These are phyloP conservation scores for Fusarium coffeatum DNA, from an alignment of 2,329 filamentous ascomycete genomes.

Conservation along the genomic window DNA sequence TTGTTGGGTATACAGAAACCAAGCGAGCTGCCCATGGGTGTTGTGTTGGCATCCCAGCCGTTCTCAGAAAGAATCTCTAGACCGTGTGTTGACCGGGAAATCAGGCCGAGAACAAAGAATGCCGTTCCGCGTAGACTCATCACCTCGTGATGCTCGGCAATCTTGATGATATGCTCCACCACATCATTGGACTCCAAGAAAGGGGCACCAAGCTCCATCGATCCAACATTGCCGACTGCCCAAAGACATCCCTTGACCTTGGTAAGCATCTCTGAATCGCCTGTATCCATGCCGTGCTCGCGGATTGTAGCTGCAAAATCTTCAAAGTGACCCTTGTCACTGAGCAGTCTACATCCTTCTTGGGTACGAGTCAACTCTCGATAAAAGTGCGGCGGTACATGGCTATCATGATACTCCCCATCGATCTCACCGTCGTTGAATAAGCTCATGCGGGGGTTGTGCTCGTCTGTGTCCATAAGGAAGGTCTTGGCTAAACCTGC, in stretches of 20 bases:
- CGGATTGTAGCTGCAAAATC: conserved; percentile 91
- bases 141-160: conserved; percentile 88
- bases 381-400: conserved; percentile 97
- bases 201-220: conserved; percentile 95
- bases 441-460: conserved; percentile 66
- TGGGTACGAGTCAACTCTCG: conserved; percentile 91
- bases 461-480: conserved; percentile 70
- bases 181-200: conserved; percentile 93
- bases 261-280: conserved; percentile 85
- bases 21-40: conserved; percentile 81
- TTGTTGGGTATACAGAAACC: conserved; percentile 88
- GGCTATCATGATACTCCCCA: conserved; percentile 68
- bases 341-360: conserved; percentile 89
- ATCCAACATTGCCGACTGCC: conserved; percentile 98
- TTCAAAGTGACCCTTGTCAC: conserved; percentile 94
- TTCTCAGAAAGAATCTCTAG: conserved; percentile 89
- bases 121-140: conserved; percentile 95
- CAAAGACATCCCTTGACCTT: conserved; percentile 98
- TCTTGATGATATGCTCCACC: conserved; percentile 85
- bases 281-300: conserved; percentile 85
- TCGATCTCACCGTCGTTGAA: conserved; percentile 69
- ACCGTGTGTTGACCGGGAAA: conserved; percentile 91
- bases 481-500: conserved; percentile 93
- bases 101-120: conserved; percentile 93
- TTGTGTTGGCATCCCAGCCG: conserved; percentile 93